Conservation (phyloP, 805 yeast genomes). For the Lipomyces yamadae region DNA sequence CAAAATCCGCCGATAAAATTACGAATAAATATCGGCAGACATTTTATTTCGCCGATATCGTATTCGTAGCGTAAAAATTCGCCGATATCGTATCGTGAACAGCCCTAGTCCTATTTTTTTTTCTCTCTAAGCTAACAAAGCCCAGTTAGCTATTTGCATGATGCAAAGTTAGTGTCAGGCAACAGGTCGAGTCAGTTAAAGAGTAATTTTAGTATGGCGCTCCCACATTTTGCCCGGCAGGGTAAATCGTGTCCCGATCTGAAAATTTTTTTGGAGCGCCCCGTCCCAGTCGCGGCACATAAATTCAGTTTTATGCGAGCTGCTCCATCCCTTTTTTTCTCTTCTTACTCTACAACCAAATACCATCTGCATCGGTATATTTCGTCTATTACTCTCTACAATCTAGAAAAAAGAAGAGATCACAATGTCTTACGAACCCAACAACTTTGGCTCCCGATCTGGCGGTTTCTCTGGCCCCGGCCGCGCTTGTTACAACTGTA, state of each 20-base stretch:
- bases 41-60: no score
- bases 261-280: not conserved
- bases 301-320: not conserved
- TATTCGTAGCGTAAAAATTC: no score
- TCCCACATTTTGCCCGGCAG: not conserved
- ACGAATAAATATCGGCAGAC: no score
- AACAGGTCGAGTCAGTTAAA: not conserved
- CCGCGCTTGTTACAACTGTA: slow-evolving; percentile 38
- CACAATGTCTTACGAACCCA: slow-evolving; percentile 23
- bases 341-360: not conserved
- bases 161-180: not conserved
- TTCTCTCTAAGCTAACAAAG: no score
- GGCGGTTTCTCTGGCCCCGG: slow-evolving; percentile 29
- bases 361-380: not conserved
- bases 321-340: slow-evolving; percentile 1
- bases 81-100: no score
- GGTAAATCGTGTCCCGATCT: not conserved
- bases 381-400: not conserved
- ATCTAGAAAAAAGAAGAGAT: no score
- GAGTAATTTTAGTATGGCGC: not conserved
- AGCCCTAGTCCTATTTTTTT: no score
- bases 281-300: not conserved
- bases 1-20: no score
- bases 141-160: no score
- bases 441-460: slow-evolving; percentile 14